Percentiles rank a stretch among this genome's conserved stretches.
Evolutionary conservation across 2,329 filamentous ascomycete species (phyloP).

Genomic region (Microcyclosporella mali): DNA sequence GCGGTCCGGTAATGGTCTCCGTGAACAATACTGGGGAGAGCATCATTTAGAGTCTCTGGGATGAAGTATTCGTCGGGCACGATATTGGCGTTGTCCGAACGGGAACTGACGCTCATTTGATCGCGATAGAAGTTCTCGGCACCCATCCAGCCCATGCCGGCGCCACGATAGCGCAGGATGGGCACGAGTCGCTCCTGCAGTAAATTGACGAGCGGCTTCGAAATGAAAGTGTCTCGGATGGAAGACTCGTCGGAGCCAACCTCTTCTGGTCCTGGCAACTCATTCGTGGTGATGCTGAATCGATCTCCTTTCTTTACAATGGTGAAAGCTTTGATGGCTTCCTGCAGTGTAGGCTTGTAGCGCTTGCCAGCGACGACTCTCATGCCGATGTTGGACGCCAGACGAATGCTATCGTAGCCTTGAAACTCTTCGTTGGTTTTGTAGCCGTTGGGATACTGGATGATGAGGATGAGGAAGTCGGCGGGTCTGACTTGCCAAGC

Average conservation of each 20-base stretch:
- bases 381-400: constrained; percentile 47
- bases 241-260: constrained; percentile 12
- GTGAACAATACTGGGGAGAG: constrained; percentile 42
- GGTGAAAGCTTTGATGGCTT: constrained; percentile 51
- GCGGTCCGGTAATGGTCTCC: constrained; percentile 43
- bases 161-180: constrained; percentile 51
- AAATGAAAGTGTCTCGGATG: constrained; percentile 61
- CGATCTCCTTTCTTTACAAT: constrained; percentile 26
- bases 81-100: constrained; percentile 24
- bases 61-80: constrained; percentile 37
- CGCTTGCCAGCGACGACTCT: constrained; percentile 63
- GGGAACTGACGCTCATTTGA: constrained; percentile 13
- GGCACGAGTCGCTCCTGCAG: constrained; percentile 62
- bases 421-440: constrained; percentile 51
- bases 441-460: constrained; percentile 61
- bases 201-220: constrained; percentile 61
- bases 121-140: constrained; percentile 55
- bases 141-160: constrained; percentile 58
- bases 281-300: constrained; percentile 9
- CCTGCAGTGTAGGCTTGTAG: constrained; percentile 62
- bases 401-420: constrained; percentile 31
- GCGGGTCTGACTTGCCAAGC: constrained; percentile 65
- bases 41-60: constrained; percentile 24
- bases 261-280: constrained; percentile 23
- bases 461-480: constrained; percentile 68